phyloP scores from a whole-genome alignment of 2,329 filamentous ascomycete species.

The Penicillium sp. region DNA sequence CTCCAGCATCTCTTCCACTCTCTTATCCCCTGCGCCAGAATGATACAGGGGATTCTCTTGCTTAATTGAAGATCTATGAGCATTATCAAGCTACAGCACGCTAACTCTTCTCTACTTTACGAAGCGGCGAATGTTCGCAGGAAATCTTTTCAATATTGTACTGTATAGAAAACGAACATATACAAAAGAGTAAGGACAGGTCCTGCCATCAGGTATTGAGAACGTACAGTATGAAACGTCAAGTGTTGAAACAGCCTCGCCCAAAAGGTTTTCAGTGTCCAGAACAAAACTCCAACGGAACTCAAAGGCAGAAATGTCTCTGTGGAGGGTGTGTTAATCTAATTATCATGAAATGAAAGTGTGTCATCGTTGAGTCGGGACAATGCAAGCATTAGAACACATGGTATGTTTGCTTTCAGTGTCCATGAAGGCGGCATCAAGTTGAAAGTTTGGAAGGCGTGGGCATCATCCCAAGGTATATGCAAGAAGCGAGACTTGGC shows the following conservation, averaged over 20 bases:
- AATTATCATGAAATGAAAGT: slow-evolving; percentile 18
- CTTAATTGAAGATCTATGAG: neutral
- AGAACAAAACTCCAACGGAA: slow-evolving; percentile 10
- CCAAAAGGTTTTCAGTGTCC: slow-evolving; percentile 13
- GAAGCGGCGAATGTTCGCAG: neutral
- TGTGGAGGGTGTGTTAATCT: slow-evolving; percentile 18
- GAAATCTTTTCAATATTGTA: neutral
- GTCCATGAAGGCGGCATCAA: neutral
- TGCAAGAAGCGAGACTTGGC: slow-evolving; percentile 16
- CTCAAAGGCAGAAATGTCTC: slow-evolving; percentile 8
- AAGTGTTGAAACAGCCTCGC: slow-evolving; percentile 33
- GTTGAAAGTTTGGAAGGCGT: slow-evolving; percentile 10
- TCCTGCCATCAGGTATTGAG: slow-evolving; percentile 16
- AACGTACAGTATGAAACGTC: slow-evolving; percentile 18
- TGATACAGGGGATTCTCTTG: neutral
- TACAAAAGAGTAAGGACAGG: slow-evolving; percentile 9
- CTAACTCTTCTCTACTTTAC: neutral
- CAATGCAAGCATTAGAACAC: neutral
- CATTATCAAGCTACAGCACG: neutral
- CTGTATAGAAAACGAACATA: slow-evolving; percentile 12
- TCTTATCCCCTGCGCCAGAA: neutral
- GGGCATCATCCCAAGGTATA: slow-evolving; percentile 17
- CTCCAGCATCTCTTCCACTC: neutral
- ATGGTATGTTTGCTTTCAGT: neutral
- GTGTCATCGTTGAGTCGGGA: slow-evolving; percentile 5